These are phyloP conservation scores for Lipomyces oligophaga DNA, from an alignment of 805 yeast species.

Conservation along the genomic window DNA sequence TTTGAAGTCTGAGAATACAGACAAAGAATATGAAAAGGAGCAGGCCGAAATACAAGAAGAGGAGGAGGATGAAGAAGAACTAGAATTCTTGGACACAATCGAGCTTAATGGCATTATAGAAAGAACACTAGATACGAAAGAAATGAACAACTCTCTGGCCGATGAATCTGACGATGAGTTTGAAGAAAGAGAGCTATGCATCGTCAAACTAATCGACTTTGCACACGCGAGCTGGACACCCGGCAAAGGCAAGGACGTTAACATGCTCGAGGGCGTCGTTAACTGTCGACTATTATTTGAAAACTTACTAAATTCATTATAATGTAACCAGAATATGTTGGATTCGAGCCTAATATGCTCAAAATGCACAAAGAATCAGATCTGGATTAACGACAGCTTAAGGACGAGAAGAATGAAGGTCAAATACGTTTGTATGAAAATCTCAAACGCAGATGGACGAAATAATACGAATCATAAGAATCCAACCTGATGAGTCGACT, in stretches of 20 bases:
- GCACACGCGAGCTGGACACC: constrained; percentile 73
- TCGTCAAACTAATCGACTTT: constrained; percentile 75
- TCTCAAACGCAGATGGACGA: not conserved
- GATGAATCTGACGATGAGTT: constrained; percentile 30
- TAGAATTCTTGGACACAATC: constrained; percentile 25
- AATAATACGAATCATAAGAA: too few species aligned
- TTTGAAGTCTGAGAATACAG: not conserved
- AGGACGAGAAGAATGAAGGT: not conserved
- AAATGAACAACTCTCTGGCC: not conserved
- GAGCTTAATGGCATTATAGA: constrained; percentile 18
- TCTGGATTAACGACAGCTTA: not conserved
- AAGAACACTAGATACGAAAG: constrained; percentile 4
- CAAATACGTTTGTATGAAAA: not conserved
- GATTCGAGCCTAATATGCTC: not conserved
- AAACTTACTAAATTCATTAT: not conserved
- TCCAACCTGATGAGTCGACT: not conserved
- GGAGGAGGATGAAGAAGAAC: constrained; percentile 33
- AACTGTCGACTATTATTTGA: constrained; percentile 3
- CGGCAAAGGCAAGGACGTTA: constrained; percentile 67
- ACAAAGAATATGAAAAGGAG: too few species aligned
- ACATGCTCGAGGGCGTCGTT: constrained; percentile 59
- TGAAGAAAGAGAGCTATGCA: constrained; percentile 45
- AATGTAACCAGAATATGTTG: not conserved
- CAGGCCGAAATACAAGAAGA: not conserved
- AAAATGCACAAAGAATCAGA: not conserved